Evolutionary conservation across 257 asterid genomes (phyloP).

Genomic region (Henckelia pumila): DNA sequence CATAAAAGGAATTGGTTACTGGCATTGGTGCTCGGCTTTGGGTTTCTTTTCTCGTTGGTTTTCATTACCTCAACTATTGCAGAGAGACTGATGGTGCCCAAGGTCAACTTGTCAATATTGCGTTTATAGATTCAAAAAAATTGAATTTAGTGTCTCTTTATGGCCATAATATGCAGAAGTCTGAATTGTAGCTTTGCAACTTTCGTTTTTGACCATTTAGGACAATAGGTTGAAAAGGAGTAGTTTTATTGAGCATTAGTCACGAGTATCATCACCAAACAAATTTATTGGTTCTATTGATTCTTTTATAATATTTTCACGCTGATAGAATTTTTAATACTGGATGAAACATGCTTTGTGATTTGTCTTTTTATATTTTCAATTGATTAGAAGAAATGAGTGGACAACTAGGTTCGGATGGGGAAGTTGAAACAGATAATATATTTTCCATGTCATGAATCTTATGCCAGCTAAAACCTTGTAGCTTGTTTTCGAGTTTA

Average conservation of each 20-base stretch:
- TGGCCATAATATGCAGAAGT: neutral
- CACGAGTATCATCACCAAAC: too few species aligned
- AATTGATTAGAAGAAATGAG: neutral
- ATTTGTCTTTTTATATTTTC: neutral
- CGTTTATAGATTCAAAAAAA: neutral
- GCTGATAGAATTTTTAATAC: too few species aligned
- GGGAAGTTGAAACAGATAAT: neutral
- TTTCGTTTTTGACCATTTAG: neutral
- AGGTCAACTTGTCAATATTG: conserved; percentile 36
- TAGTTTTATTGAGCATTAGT: neutral
- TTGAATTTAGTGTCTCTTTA: neutral
- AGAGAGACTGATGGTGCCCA: conserved; percentile 43
- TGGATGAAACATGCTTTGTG: too few species aligned
- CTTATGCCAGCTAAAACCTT: neutral
- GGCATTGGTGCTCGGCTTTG: conserved; percentile 53
- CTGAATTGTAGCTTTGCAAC: neutral
- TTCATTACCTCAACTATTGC: conserved; percentile 54
- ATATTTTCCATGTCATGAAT: neutral
- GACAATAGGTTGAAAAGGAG: neutral
- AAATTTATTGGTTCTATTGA: too few species aligned
- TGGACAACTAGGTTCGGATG: neutral
- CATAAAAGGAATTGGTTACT: conserved; percentile 60
- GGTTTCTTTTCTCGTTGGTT: conserved; percentile 52
- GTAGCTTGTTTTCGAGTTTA: neutral
- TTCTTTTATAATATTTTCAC: too few species aligned